phyloP scores from a whole-genome alignment of 2,329 filamentous ascomycete species.

The Aspergillus sp. region DNA sequence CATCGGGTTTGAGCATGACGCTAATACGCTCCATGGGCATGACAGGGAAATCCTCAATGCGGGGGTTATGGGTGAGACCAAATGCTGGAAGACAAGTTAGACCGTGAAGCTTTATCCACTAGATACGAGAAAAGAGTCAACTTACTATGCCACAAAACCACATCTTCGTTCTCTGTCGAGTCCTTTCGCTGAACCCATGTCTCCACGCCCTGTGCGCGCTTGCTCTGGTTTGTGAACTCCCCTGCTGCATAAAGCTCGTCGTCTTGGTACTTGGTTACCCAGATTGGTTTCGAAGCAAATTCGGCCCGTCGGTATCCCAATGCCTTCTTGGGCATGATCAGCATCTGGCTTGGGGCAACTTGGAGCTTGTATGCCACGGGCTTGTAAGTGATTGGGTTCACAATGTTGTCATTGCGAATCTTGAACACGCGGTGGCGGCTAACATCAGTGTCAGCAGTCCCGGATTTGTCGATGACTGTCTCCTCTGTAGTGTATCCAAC shows the following conservation, averaged over 20 bases:
- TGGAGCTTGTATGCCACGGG: conserved; percentile 62
- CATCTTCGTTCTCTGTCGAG: conserved; percentile 53
- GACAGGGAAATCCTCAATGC: conserved; percentile 69
- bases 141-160: conserved; percentile 47
- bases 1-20: conserved; percentile 54
- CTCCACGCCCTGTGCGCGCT: conserved; percentile 58
- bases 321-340: conserved; percentile 55
- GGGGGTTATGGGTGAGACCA: conserved; percentile 67
- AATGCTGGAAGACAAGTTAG: conserved; percentile 36
- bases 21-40: conserved; percentile 65
- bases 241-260: conserved; percentile 59
- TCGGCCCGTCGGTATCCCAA: conserved; percentile 57
- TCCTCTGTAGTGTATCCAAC: conserved; percentile 56
- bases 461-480: conserved; percentile 53
- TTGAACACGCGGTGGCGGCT: conserved; percentile 60
- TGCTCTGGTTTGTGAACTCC: conserved; percentile 62
- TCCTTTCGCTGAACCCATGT: conserved; percentile 56
- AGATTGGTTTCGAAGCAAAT: conserved; percentile 60
- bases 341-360: conserved; percentile 61
- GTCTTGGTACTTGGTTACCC: conserved; percentile 60
- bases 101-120: neutral
- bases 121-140: conserved; percentile 37
- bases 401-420: conserved; percentile 58
- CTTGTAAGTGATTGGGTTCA: conserved; percentile 59
- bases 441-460: conserved; percentile 54